Percentiles rank a stretch among this genome's conserved stretches.
phyloP scores from a whole-genome alignment of 108 stramenopile genomes.

The Discostella stelligeroides region DNA sequence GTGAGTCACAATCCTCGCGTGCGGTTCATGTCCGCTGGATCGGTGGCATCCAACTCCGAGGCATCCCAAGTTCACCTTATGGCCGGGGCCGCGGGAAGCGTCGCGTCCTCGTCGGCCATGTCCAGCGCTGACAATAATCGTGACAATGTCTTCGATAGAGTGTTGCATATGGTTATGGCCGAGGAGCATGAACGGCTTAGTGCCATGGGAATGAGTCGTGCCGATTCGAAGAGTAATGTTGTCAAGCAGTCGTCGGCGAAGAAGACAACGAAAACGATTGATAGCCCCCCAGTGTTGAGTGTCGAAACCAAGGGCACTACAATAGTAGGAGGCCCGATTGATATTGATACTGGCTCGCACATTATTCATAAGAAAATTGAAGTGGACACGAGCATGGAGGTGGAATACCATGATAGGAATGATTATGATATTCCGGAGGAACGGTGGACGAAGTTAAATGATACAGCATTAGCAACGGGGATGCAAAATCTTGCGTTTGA shows the following conservation, averaged over 20 bases:
- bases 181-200: constrained; percentile 28
- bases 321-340: too few species aligned
- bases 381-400: constrained; percentile 4
- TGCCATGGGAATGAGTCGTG: constrained; percentile 31
- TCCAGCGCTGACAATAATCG: constrained; percentile 17
- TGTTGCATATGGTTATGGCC: constrained; percentile 32
- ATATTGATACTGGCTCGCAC: constrained; percentile 4
- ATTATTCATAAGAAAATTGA: not conserved
- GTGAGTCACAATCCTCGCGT: constrained; percentile 7
- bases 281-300: not conserved
- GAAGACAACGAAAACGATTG: not conserved
- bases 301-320: too few species aligned
- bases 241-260: constrained; percentile 4
- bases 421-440: constrained; percentile 11
- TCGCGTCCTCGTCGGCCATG: constrained; percentile 37
- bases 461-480: not conserved
- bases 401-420: constrained; percentile 18
- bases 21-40: constrained; percentile 27
- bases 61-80: constrained; percentile 37
- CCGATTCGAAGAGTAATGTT: not conserved
- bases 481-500: constrained; percentile 9
- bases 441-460: constrained; percentile 6
- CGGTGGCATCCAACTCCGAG: constrained; percentile 18
- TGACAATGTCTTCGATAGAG: constrained; percentile 40
- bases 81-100: constrained; percentile 35